Base-by-base conservation (phyloP, 2,329 filamentous ascomycete species). In the Talaromyces sp. region DNA sequence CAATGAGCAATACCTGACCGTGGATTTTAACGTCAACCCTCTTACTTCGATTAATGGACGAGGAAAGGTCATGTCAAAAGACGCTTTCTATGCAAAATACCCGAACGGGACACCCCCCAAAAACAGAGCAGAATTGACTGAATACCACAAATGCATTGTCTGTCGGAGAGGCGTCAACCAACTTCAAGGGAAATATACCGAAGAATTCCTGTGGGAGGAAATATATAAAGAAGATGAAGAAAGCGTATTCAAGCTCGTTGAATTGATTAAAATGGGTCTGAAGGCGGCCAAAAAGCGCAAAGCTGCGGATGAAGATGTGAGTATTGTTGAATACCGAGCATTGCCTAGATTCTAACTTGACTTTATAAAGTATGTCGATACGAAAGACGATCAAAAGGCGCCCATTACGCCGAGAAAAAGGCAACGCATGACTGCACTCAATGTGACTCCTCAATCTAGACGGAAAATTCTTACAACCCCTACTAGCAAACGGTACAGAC, bases 1-100 rank as follows among this genome's bases (percentile, higher is more conserved):
- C 82, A 96, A 96, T 71, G 95, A 99, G 75, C 82, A 97, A 15
- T 99, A 98, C 71, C 88, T 98, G 60, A 96, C 92, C 0, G 85
- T 91, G 0, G 88, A 91, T 25, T 95, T 89, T 77, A 96, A 99
- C 70, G 80, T 90, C 62, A 98, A 97, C 71, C 87, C 93, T 8
- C 79, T 99, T 28, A 86, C 85, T 1, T 93, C 93, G 0, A 96
- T 99, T 76, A 96, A 95, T 70, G 93, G 93, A 57, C 96, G 90
- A 68, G 95, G 93, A 0, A 86, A 80, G 17, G 83, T 99, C 49
- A 82, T 95, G 75, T 98, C 93, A 0, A 81, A 84, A 28, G 81
- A 86, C 9, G 80, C 78, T 0, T 98, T 93, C 73, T 80, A 83
- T 42, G 77, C 83, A 17, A 82, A 80, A 64, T 92, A 92, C 69